A percentile compares a stretch with the other conserved stretches of the same genome.
phyloP scores from a whole-genome alignment of 1,284 basidiomycete genomes.

The Ganoderma resinaceum region DNA sequence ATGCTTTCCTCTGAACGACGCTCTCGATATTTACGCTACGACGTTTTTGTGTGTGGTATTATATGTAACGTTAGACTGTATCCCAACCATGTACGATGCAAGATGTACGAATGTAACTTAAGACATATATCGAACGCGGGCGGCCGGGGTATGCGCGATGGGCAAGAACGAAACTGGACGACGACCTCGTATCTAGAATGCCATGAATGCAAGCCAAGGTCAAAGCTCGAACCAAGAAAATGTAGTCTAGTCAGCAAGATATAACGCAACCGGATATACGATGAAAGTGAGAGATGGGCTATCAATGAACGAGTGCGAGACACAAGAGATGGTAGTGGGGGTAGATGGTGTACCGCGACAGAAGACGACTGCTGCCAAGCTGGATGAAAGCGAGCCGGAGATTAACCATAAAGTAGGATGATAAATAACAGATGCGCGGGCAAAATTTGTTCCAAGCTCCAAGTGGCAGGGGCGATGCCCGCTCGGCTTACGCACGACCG shows the following conservation, averaged over 20 bases:
- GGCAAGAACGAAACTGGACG: conserved; percentile 23
- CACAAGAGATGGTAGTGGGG: conserved; percentile 9
- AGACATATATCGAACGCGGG: conserved; percentile 16
- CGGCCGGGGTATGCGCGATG: conserved; percentile 2
- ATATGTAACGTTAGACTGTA: conserved; percentile 36
- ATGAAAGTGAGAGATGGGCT: neutral
- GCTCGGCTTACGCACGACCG: conserved; percentile 20
- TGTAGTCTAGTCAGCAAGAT: conserved; percentile 1
- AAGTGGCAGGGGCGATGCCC: neutral
- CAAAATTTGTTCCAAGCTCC: neutral
- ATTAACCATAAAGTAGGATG: conserved; percentile 31
- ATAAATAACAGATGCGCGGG: conserved; percentile 27
- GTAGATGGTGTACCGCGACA: conserved; percentile 13
- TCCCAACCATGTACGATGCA: conserved; percentile 31
- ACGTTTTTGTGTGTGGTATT: conserved; percentile 21
- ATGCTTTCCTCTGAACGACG: neutral
- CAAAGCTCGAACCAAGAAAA: conserved; percentile 9
- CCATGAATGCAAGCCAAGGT: conserved; percentile 11
- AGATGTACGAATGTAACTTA: conserved; percentile 27
- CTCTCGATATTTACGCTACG: neutral
- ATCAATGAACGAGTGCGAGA: neutral
- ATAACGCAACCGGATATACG: conserved; percentile 17
- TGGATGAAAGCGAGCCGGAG: conserved; percentile 6
- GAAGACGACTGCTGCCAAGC: conserved; percentile 7
- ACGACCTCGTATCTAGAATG: neutral